Base-by-base conservation (phyloP, 2,329 filamentous ascomycete genomes). In the Cytospora chrysosperma region DNA sequence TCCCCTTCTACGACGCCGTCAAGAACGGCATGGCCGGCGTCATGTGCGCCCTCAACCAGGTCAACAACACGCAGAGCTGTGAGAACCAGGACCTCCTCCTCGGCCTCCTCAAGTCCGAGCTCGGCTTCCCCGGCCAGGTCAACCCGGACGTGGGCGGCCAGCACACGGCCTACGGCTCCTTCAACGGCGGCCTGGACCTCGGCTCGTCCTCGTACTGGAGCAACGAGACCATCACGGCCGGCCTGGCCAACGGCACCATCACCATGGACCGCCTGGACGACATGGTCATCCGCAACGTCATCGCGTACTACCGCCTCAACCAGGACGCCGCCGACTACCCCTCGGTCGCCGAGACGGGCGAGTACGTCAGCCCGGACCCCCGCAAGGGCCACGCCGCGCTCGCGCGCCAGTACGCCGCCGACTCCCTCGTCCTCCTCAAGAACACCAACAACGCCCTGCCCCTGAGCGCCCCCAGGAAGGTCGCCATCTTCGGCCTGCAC, bases 141-240 rank as follows among this genome's bases (percentile, higher is more conserved):
- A 81, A 88, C 50, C 81, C 83, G 0, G 89, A 92, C 70, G 91
- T 88, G 86, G 73, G 76, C 30, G 88, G 86, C 1, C 87, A 89
- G 59, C 87, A 89, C 67, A 77, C 84, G 0, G 88, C 88, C 37
- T 82, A 88, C 10, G 81, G 81, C 1, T 82, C 82, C 4, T 81
- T 87, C 1, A 75, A 87, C 60, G 86, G 87, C 3, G 90, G 90
- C 26, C 72, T 93, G 43, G 89, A 92, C 70, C 86, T 91, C 83
- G 84, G 82, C 10, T 91, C 92, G 89, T 87, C 88, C 0, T 74
- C 66, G 4, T 74, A 70, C 1, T 70, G 69, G 6, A 57, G 64
- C 0, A 76, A 75, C 19, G 68, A 72, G 4, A 89, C 91, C 24
- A 79, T 90, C 0, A 76, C 79, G 0, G 73, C 79, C 4, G 84